Percentiles rank a stretch among this genome's conserved stretches.
Conservation (phyloP, 805 yeast species). For the Monosporozyma servazzii region DNA sequence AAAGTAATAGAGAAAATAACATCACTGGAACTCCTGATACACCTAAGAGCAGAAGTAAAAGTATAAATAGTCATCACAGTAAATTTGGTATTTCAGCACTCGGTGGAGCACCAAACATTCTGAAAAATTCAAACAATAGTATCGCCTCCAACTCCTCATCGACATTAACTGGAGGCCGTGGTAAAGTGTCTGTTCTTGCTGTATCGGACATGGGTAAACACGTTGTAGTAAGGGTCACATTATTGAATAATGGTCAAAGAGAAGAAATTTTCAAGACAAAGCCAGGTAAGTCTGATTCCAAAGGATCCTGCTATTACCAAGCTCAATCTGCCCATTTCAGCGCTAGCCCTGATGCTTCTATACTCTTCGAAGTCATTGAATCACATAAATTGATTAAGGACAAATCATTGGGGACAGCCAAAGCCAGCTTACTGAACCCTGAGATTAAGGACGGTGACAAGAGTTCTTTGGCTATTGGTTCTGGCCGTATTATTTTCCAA, state of each 20-base stretch:
- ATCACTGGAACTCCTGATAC: neutral
- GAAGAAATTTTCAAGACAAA: constrained; percentile 62
- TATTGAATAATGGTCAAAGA: constrained; percentile 37
- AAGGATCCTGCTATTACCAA: constrained; percentile 44
- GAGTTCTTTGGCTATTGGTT: constrained; percentile 22
- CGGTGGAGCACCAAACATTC: neutral
- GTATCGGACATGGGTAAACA: constrained; percentile 36
- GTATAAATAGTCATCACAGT: neutral
- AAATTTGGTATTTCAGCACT: neutral
- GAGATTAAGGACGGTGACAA: constrained; percentile 26
- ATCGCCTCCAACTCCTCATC: neutral
- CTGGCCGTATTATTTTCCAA: constrained; percentile 25
- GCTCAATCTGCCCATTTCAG: constrained; percentile 58
- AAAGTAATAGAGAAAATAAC: neutral
- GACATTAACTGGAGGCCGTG: neutral
- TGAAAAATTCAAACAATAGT: neutral
- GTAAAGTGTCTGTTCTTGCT: constrained; percentile 39
- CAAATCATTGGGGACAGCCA: constrained; percentile 50
- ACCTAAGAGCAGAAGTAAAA: neutral
- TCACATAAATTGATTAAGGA: constrained; percentile 70
- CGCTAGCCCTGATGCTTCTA: constrained; percentile 50
- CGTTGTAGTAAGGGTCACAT: constrained; percentile 45
- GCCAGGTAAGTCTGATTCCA: constrained; percentile 39
- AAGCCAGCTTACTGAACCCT: constrained; percentile 41
- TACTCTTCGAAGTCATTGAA: constrained; percentile 53